Evolutionary conservation across 2,329 filamentous ascomycete genomes (phyloP).

Genomic region (Fusarium brachygibbosum): DNA sequence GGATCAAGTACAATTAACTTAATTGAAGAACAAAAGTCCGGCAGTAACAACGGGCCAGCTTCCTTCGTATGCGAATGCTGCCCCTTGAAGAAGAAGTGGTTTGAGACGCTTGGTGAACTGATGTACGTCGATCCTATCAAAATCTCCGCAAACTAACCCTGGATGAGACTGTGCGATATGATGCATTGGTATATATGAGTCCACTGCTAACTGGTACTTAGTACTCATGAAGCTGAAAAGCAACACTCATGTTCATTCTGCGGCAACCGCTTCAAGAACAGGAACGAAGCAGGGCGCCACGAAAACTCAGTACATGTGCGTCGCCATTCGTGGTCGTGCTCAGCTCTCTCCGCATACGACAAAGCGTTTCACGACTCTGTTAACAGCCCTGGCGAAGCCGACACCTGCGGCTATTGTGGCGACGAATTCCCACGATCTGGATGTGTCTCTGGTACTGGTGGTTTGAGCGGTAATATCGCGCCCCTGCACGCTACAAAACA

Average conservation of each 20-base stretch:
- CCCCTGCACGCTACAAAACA: constrained; percentile 74
- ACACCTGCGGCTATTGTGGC: constrained; percentile 95
- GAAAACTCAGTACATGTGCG: constrained; percentile 95
- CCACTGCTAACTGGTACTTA: constrained; percentile 57
- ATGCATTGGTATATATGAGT: too few species aligned
- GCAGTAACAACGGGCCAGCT: too few species aligned
- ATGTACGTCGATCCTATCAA: too few species aligned
- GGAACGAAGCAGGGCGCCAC: constrained; percentile 93
- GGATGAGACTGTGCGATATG: too few species aligned
- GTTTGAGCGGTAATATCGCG: constrained; percentile 53
- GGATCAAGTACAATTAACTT: too few species aligned
- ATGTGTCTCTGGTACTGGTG: constrained; percentile 53
- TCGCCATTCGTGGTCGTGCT: constrained; percentile 96
- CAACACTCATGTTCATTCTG: constrained; percentile 95
- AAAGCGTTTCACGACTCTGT: constrained; percentile 91
- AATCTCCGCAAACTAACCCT: too few species aligned
- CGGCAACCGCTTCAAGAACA: too few species aligned
- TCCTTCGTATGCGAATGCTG: too few species aligned
- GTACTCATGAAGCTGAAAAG: constrained; percentile 91
- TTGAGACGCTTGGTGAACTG: too few species aligned
- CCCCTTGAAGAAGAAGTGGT: too few species aligned
- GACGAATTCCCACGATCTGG: constrained; percentile 80
- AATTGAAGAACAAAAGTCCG: too few species aligned
- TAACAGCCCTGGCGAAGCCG: constrained; percentile 73
- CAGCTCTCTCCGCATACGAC: constrained; percentile 81